These are phyloP conservation scores for Plantago elongata DNA, from an alignment of 257 asterid species.

Conservation along the genomic window DNA sequence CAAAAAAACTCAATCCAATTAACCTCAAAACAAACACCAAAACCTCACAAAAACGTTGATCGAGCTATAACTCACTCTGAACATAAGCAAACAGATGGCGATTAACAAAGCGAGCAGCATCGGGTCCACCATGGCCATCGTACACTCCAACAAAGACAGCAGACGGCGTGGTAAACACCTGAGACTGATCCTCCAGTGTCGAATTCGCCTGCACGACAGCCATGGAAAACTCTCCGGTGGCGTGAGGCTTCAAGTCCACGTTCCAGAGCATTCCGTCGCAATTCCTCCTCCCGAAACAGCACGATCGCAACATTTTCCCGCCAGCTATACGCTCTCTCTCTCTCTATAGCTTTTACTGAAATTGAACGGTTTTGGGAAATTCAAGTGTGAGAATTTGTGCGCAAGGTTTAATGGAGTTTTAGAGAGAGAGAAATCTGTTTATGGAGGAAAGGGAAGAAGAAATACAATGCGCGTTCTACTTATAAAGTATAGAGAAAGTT, in stretches of 20 bases:
- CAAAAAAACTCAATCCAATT: neutral
- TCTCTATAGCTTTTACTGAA: neutral
- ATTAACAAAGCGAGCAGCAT: constrained; percentile 84
- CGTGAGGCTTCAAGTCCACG: constrained; percentile 72
- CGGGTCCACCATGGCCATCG: constrained; percentile 98
- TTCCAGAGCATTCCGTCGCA: constrained; percentile 82
- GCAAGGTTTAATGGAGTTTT: neutral
- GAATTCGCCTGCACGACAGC: constrained; percentile 97
- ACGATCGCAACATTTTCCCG: constrained; percentile 56
- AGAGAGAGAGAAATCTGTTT: neutral
- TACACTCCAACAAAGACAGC: constrained; percentile 90
- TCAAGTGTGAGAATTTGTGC: neutral
- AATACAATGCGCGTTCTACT: neutral
- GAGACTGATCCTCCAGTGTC: constrained; percentile 83
- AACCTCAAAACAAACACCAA: neutral
- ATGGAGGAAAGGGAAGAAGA: neutral
- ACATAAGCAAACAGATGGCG: constrained; percentile 69
- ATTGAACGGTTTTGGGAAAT: neutral
- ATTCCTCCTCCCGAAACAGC: constrained; percentile 43
- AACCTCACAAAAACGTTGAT: neutral
- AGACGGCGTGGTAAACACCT: constrained; percentile 76
- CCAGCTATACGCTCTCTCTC: neutral
- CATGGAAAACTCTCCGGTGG: constrained; percentile 80
- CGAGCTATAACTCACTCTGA: constrained; percentile 36
- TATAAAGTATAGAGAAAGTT: neutral